Base-by-base conservation (phyloP, 2,329 filamentous ascomycete genomes). In the Chalara sp. region DNA sequence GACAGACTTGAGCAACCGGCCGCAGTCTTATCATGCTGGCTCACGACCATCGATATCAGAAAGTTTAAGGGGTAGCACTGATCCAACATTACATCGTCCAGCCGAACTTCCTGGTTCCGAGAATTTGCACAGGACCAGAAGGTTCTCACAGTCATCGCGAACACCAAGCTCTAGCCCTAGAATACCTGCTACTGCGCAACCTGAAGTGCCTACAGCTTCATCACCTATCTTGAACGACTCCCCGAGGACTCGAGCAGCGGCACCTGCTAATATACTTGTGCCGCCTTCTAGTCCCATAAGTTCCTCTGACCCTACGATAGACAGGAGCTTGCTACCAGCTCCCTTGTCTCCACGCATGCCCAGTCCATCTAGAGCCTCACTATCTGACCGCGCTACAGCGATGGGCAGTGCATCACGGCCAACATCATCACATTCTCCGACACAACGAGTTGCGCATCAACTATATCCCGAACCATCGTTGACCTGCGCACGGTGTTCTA, bases 381-480 rank as follows among this genome's bases (percentile, higher is more conserved):
- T 64, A 2, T 60, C 58, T 0, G 65, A 67, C 10, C 60, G 61
- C 49, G 58, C 61, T 7, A 53, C 42, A 47, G 62, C 61, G 13
- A 42, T 66, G 33, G 57, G 57, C 46, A 65, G 62, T 53, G 62
- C 58, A 30, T 57, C 58, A 12, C 56, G 63, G 31, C 61, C 62
- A 48, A 60, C 56, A 7, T 66, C 65, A 13, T 65, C 65, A 3
- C 56, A 59, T 28, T 63, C 60, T 32, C 37, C 53, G 49, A 61
- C 63, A 12, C 64, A 65, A 40, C 56, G 58, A 40, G 53, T 62
- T 42, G 58, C 55, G 4, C 47, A 58, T 21, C 70, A 79, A 59
- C 69, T 80, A 1, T 88, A 79, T 56, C 67, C 72, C 1, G 89
- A 95, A 62, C 89, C 90, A 1, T 81, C 80, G 1, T 80, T 95